Evolutionary conservation across 257 asterid genomes (phyloP).

Genomic region (Datura wrightii): DNA sequence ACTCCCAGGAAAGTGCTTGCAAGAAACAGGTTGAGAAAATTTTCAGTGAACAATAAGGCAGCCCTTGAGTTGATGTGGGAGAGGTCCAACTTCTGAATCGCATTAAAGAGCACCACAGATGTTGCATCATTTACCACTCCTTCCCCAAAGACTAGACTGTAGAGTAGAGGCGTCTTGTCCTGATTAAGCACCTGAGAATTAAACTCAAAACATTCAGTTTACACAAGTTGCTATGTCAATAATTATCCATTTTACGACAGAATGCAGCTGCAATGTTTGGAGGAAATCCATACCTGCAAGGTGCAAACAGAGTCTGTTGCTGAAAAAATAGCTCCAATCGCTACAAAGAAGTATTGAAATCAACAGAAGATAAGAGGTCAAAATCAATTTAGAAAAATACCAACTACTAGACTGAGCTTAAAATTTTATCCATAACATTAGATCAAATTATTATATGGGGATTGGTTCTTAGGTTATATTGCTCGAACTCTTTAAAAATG

Average conservation of each 20-base stretch:
- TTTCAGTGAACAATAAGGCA: slow-evolving; percentile 54
- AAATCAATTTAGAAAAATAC: neutral
- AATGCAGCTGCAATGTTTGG: accelerated
- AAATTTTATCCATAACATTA: neutral
- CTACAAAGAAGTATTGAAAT: slow-evolving; percentile 37
- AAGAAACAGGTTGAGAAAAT: slow-evolving; percentile 57
- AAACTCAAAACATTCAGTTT: slow-evolving; percentile 3
- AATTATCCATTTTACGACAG: neutral
- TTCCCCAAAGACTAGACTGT: slow-evolving; percentile 85
- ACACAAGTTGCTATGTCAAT: neutral
- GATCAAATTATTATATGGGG: neutral
- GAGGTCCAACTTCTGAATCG: slow-evolving; percentile 75
- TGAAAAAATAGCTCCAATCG: slow-evolving; percentile 82
- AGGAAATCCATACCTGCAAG: slow-evolving; percentile 56
- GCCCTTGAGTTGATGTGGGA: slow-evolving; percentile 44
- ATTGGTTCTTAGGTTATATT: neutral
- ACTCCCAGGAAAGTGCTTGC: slow-evolving; percentile 78
- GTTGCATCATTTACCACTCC: slow-evolving; percentile 91
- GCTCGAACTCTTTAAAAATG: neutral
- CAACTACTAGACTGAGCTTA: neutral
- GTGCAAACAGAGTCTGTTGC: slow-evolving; percentile 94
- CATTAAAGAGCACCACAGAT: slow-evolving; percentile 75
- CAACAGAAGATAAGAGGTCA: neutral
- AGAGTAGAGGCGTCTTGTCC: slow-evolving; percentile 72
- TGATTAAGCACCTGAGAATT: slow-evolving; percentile 72